phyloP scores from a whole-genome alignment of 75 land plant species.

The Pseudotsuga menziesii region DNA sequence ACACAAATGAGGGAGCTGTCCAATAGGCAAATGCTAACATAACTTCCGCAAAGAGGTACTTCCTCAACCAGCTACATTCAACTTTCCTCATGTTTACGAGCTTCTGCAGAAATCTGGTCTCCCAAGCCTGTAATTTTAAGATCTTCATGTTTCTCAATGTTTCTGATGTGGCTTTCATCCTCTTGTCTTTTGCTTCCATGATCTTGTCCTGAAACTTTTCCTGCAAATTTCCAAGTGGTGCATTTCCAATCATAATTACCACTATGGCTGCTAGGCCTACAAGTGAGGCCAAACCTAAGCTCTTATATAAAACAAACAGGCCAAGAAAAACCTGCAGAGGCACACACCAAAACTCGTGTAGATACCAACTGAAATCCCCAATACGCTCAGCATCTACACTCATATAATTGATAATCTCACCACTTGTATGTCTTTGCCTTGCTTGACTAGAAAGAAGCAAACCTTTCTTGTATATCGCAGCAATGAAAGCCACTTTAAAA shows the following conservation, averaged over 20 bases:
- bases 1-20: constrained; percentile 27
- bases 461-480: constrained; percentile 29
- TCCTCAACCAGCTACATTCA: constrained; percentile 31
- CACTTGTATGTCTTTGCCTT: constrained; percentile 30
- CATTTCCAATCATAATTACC: constrained; percentile 17
- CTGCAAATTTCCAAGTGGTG: constrained; percentile 28
- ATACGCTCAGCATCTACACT: constrained; percentile 34
- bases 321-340: constrained; percentile 29
- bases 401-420: constrained; percentile 43
- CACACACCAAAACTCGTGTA: constrained; percentile 33
- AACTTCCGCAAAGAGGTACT: constrained; percentile 9
- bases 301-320: constrained; percentile 24
- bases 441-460: constrained; percentile 24
- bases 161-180: constrained; percentile 47
- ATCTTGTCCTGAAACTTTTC: constrained; percentile 31
- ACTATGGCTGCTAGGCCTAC: constrained; percentile 26
- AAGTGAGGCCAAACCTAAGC: constrained; percentile 32
- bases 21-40: constrained; percentile 25
- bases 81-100: constrained; percentile 19
- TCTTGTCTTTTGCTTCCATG: constrained; percentile 39
- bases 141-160: constrained; percentile 32
- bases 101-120: constrained; percentile 20
- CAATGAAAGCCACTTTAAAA: constrained; percentile 21
- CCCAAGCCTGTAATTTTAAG: constrained; percentile 47
- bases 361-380: constrained; percentile 30